Conservation (phyloP, 176 grass and related monocot genomes). For the Cymbopogon citratus region DNA sequence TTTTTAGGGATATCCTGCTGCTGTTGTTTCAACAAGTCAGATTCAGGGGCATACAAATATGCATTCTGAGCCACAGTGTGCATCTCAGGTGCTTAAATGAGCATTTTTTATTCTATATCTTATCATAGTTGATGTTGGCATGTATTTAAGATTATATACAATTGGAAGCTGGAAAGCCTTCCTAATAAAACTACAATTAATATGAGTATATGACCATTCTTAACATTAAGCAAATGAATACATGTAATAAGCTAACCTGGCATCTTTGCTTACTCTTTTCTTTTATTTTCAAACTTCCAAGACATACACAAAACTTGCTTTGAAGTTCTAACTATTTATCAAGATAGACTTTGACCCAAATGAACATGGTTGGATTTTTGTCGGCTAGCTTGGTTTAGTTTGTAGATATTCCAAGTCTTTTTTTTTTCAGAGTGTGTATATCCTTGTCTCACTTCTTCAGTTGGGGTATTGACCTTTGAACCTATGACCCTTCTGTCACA, state of each 20-base stretch:
- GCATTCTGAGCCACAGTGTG: slow-evolving; percentile 56
- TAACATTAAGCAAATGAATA: slow-evolving; percentile 1
- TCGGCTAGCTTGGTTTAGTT: slow-evolving; percentile 20
- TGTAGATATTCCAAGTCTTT: neutral
- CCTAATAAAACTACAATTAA: slow-evolving; percentile 1
- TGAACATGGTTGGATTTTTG: neutral
- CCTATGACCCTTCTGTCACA: neutral
- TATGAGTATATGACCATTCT: neutral
- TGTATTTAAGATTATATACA: neutral
- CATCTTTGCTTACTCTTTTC: neutral
- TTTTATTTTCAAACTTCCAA: neutral
- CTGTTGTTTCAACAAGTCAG: slow-evolving; percentile 56
- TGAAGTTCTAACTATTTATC: neutral
- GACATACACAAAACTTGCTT: neutral
- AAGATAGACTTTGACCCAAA: neutral
- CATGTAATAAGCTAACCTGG: neutral
- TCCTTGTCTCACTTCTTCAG: slow-evolving; percentile 8
- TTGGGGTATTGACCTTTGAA: neutral
- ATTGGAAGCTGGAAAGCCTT: slow-evolving; percentile 11
- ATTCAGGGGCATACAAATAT: slow-evolving; percentile 57
- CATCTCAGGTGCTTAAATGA: slow-evolving; percentile 46
- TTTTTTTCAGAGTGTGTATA: neutral
- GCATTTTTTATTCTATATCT: slow-evolving; percentile 4
- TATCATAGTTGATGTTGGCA: neutral
- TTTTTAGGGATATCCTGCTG: slow-evolving; percentile 56